phyloP scores from a whole-genome alignment of 1,284 basidiomycete genomes.

The Moniliella sp. region DNA sequence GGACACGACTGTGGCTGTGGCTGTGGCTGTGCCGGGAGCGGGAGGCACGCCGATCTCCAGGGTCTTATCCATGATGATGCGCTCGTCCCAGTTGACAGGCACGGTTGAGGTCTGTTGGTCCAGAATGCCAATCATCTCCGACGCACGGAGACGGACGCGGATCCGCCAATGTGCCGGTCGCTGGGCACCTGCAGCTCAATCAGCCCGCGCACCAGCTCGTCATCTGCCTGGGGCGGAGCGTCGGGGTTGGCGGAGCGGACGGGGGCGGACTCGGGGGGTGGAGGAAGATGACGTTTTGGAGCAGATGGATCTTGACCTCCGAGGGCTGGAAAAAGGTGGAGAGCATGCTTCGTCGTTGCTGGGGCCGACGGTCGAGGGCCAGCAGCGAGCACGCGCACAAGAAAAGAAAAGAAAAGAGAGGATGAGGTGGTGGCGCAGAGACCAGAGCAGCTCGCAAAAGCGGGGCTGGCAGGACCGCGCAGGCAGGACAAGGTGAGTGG shows the following conservation, averaged over 20 bases:
- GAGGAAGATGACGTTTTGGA: slow-evolving; percentile 27
- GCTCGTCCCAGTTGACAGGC: slow-evolving; percentile 26
- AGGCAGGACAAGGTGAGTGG: too few species aligned
- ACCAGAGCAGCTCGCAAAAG: too few species aligned
- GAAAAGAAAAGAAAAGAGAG: too few species aligned
- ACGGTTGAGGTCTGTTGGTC: slow-evolving; percentile 15
- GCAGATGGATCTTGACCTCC: slow-evolving; percentile 25
- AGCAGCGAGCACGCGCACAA: too few species aligned
- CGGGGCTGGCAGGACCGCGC: too few species aligned
- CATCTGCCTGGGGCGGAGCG: slow-evolving; percentile 21
- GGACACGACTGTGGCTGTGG: too few species aligned
- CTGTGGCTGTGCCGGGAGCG: slow-evolving; percentile 1
- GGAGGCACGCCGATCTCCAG: slow-evolving; percentile 3
- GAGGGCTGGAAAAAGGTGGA: slow-evolving; percentile 23
- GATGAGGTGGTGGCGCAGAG: too few species aligned
- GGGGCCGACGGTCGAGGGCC: too few species aligned
- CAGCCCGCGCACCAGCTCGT: slow-evolving; percentile 27
- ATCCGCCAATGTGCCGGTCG: slow-evolving; percentile 23
- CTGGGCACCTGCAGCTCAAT: slow-evolving; percentile 28
- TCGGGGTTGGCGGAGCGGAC: slow-evolving; percentile 4
- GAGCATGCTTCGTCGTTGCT: too few species aligned
- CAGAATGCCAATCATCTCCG: slow-evolving; percentile 26
- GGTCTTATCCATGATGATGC: slow-evolving; percentile 21
- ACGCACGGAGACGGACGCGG: slow-evolving; percentile 21
- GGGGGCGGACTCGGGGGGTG: slow-evolving; percentile 20